Base-by-base conservation (phyloP, 75 land plant genomes). In the Cryptomeria japonica region DNA sequence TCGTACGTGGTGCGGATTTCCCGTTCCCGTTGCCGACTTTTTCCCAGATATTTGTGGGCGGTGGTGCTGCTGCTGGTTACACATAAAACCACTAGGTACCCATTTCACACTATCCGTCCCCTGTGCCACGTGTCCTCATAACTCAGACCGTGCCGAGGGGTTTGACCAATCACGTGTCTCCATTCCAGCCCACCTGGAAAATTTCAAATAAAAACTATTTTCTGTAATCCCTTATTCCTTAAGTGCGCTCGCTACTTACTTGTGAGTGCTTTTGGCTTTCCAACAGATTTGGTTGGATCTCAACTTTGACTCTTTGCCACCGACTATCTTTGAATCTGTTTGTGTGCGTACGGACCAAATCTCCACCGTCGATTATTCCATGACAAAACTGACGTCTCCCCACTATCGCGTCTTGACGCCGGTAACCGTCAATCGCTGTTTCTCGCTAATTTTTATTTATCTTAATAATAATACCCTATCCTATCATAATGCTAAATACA, bases 31-130 rank as follows among this genome's bases (percentile, higher is more conserved):
- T 82, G 84, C 84, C 84, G 84, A 82, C 84, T 82, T 82, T n/a
- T 44, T 1, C 8, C 84, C 15, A 82, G 84, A 82, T 82, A 82
- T 79, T 79, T 79, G 55, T 39, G 39, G 46, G 82, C 82, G 82
- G 82, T 79, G 82, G 13, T 49, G n/a, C n/a, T n/a, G n/a, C n/a
- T n/a, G n/a, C n/a, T n/a, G 77, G 34, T 14, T 1, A 51, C 16
- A 13, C 55, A 13, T 13, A 51, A 51, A 51, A 51, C 14, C 77
- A 32, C 14, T 13, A 25, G 9, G n/a, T n/a, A n/a, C n/a, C 7
- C 31, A n/a, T 25, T 28, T 25, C 22, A n/a, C 25, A 25, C 7
- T 42, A 28, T n/a, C 47, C 47, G 31, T 42, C 84, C 11, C 32
- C 84, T 51, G 13, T 3, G 84, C 47, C 47, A 82, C 84, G 31